Evolutionary conservation across 1,284 basidiomycete species (phyloP), one percentile per base, ranked within the genome.

Genomic region (Termitomyces sp.): DNA sequence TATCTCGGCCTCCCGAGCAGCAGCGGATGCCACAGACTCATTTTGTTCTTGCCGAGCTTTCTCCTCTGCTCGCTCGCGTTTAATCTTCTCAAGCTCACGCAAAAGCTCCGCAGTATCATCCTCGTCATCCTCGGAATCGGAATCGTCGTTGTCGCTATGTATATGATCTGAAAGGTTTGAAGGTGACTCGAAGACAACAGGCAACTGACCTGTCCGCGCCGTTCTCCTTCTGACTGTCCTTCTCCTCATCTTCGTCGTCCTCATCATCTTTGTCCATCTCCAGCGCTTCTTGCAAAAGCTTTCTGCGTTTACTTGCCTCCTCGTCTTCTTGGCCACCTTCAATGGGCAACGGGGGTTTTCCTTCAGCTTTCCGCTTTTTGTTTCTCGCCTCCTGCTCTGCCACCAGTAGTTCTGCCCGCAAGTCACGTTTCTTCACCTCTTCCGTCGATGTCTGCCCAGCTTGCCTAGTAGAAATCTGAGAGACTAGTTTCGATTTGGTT

Each of bases 61-160:
- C 72, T 98, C 94, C 66, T 91, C 94, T 13, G 94, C 94, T 15
- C 94, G 81, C 67, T 98, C 94, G 52, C 87, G 85, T 71, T 96
- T 97, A 64, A 97, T 97, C 73, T 94, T 96, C 71, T 94, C 94
- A 19, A 98, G 77, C 68, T 98, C 94, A 24, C 92, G 85, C 62
- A 98, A 77, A 24, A 98, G 77, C 65, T 95, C 94, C 0, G 92
- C 93, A 0, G 92, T 94, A 60, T 97, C 93, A 64, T 94, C 94
- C 65, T 96, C 92, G 12, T 90, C 89, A 31, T 90, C 85, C 0
- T 73, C 70, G 3, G 73, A 73, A 15, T 73, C 70, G 50, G 71
- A 67, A 47, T 62, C 70, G 10, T 71, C 68, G 5, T 57, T 60
- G 43, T 64, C 62, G 26, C 62, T 67, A 46, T 56, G 61, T 9